Conservation (phyloP, 129 eudicot species). For the Artemisia tridentata region DNA sequence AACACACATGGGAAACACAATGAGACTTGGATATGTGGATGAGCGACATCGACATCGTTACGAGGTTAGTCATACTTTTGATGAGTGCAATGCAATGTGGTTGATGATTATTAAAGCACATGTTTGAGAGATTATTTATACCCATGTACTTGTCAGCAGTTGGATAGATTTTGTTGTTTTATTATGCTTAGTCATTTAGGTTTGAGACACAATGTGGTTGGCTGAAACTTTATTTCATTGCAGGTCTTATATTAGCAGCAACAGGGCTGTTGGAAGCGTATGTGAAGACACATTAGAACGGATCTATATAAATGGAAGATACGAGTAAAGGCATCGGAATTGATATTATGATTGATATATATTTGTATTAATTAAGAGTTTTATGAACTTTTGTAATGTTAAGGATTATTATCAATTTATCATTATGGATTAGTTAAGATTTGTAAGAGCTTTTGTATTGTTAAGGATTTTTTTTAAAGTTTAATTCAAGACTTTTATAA, state of each 20-base stretch:
- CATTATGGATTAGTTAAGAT: too few relatives aligned
- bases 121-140: slow-evolving; percentile 5
- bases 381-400: too few relatives aligned
- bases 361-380: too few relatives aligned
- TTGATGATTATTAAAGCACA: slow-evolving; percentile 10
- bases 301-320: slow-evolving; percentile 41
- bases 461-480: too few relatives aligned
- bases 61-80: slow-evolving; percentile 48
- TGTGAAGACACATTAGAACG: slow-evolving; percentile 61
- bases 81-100: background rate
- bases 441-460: too few relatives aligned
- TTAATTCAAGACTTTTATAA: too few relatives aligned
- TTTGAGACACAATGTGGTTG: background rate
- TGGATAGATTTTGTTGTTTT: background rate
- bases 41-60: slow-evolving; percentile 96
- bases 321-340: too few relatives aligned
- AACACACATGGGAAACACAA: too few relatives aligned
- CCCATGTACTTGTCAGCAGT: slow-evolving; percentile 5
- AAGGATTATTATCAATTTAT: too few relatives aligned
- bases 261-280: slow-evolving; percentile 66
- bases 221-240: slow-evolving; percentile 24
- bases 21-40: too few relatives aligned
- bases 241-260: slow-evolving; percentile 94
- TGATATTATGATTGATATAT: too few relatives aligned
- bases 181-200: background rate